Percentiles rank a stretch among this genome's conserved stretches.
Conservation (phyloP, 2,329 filamentous ascomycete species). For the Cryphonectria radicalis region DNA sequence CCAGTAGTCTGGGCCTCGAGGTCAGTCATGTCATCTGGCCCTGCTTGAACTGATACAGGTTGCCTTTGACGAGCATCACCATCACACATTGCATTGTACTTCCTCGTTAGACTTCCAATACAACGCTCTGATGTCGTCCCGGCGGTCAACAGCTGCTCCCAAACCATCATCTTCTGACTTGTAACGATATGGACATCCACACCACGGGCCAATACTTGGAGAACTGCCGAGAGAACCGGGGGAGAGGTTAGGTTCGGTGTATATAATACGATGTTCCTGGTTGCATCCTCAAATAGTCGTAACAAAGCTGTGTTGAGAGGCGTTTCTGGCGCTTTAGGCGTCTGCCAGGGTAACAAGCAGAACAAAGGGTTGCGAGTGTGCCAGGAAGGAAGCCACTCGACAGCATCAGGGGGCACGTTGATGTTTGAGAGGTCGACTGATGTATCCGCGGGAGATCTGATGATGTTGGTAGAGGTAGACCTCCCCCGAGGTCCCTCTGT, state of each 20-base stretch:
- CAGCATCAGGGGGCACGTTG: slow-evolving; percentile 37
- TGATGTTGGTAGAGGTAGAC: slow-evolving; percentile 29
- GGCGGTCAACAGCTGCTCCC: slow-evolving; percentile 81
- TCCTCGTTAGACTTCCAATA: slow-evolving; percentile 60
- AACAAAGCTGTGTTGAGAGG: slow-evolving; percentile 71
- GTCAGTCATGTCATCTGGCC: slow-evolving; percentile 35
- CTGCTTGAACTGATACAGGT: slow-evolving; percentile 35
- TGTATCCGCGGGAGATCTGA: slow-evolving; percentile 28
- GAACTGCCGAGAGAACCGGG: slow-evolving; percentile 64
- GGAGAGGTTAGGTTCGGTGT: slow-evolving; percentile 78
- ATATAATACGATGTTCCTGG: slow-evolving; percentile 66
- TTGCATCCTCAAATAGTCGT: slow-evolving; percentile 62
- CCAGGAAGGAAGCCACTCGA: slow-evolving; percentile 69
- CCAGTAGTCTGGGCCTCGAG: slow-evolving; percentile 47
- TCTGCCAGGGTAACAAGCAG: slow-evolving; percentile 60
- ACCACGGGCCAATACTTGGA: slow-evolving; percentile 65
- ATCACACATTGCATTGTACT: slow-evolving; percentile 45
- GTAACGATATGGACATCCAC: slow-evolving; percentile 72
- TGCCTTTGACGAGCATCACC: slow-evolving; percentile 22
- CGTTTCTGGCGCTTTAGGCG: slow-evolving; percentile 59
- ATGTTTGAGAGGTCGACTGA: slow-evolving; percentile 43
- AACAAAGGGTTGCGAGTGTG: slow-evolving; percentile 73
- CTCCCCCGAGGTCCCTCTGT: slow-evolving; percentile 26
- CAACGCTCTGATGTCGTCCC: slow-evolving; percentile 73
- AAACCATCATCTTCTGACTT: slow-evolving; percentile 70